These are phyloP conservation scores for Wolfiporia cocos DNA, from an alignment of 1,284 basidiomycete species.

Conservation along the genomic window DNA sequence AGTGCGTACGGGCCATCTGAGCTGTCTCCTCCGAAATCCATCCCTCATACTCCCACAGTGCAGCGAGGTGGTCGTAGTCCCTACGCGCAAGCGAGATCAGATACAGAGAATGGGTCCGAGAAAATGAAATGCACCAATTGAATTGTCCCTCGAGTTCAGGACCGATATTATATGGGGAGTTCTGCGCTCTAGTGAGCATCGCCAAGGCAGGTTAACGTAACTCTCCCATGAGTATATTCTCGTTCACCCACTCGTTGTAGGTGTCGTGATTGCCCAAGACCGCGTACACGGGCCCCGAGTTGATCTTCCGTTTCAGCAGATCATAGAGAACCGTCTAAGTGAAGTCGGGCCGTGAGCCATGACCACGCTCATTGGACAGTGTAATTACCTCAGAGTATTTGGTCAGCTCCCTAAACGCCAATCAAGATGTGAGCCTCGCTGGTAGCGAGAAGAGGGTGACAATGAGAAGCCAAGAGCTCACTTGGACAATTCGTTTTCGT, in stretches of 20 bases:
- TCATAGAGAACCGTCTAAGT: slow-evolving; percentile 60
- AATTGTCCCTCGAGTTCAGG: slow-evolving; percentile 51
- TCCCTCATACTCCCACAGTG: slow-evolving; percentile 62
- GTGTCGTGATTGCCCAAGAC: slow-evolving; percentile 76
- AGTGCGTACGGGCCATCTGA: slow-evolving; percentile 59
- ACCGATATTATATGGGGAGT: slow-evolving; percentile 54
- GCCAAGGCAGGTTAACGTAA: not conserved
- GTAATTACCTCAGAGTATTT: slow-evolving; percentile 52
- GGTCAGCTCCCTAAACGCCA: slow-evolving; percentile 22
- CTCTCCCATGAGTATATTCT: not conserved
- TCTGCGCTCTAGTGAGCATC: slow-evolving; percentile 53
- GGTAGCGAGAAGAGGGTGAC: not conserved
- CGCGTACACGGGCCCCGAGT: slow-evolving; percentile 63
- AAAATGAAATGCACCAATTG: slow-evolving; percentile 42
- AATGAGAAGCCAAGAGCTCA: slow-evolving; percentile 15
- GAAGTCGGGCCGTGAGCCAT: too few species aligned
- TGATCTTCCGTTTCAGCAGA: slow-evolving; percentile 54
- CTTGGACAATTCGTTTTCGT: slow-evolving; percentile 58
- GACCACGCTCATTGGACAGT: too few species aligned
- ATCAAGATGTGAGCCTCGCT: not conserved
- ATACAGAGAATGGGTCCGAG: not conserved
- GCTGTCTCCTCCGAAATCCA: slow-evolving; percentile 65
- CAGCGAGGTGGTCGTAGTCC: slow-evolving; percentile 71
- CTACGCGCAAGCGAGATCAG: slow-evolving; percentile 25
- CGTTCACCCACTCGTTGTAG: slow-evolving; percentile 47